Evolutionary conservation across 495 filamentous ascomycete genomes (phyloP).

Genomic region (Trichocladium uniseriatum): DNA sequence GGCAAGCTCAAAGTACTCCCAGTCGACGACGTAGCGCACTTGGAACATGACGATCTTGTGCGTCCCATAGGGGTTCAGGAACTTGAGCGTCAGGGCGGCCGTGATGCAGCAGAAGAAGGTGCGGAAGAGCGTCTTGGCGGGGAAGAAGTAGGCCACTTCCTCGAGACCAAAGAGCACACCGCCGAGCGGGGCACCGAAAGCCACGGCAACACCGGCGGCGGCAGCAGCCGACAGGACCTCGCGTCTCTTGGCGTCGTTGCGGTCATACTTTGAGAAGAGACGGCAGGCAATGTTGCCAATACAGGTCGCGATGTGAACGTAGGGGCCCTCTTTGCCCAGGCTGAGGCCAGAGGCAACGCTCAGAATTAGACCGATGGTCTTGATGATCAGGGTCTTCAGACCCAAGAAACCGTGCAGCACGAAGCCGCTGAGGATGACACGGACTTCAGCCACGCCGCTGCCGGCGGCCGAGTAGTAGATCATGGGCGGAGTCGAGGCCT

Average conservation of each 20-base stretch:
- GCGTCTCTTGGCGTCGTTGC: constrained; percentile 79
- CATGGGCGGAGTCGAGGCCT: too few species aligned
- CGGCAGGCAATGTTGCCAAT: constrained; percentile 93
- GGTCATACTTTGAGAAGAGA: constrained; percentile 84
- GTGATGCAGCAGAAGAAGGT: constrained; percentile 98
- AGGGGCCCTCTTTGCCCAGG: constrained; percentile 93
- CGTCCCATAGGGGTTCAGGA: constrained; percentile 92
- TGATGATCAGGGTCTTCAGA: constrained; percentile 77
- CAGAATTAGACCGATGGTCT: constrained; percentile 73
- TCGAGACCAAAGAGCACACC: constrained; percentile 92
- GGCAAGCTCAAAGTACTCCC: constrained; percentile 84
- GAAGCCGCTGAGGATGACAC: constrained; percentile 94
- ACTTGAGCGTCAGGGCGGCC: constrained; percentile 82
- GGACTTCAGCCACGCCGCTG: constrained; percentile 94
- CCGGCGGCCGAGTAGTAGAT: constrained; percentile 93
- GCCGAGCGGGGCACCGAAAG: constrained; percentile 87
- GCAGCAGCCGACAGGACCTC: constrained; percentile 90
- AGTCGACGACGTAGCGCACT: constrained; percentile 85
- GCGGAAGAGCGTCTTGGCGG: constrained; percentile 93
- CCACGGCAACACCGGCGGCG: constrained; percentile 86
- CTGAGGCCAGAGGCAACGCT: constrained; percentile 89
- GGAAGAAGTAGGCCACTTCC: constrained; percentile 95
- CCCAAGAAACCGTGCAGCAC: constrained; percentile 94
- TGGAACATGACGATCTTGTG: constrained; percentile 95
- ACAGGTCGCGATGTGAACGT: constrained; percentile 94